phyloP scores from a whole-genome alignment of 768 basidiomycete species.

The Leccinum obscurum region DNA sequence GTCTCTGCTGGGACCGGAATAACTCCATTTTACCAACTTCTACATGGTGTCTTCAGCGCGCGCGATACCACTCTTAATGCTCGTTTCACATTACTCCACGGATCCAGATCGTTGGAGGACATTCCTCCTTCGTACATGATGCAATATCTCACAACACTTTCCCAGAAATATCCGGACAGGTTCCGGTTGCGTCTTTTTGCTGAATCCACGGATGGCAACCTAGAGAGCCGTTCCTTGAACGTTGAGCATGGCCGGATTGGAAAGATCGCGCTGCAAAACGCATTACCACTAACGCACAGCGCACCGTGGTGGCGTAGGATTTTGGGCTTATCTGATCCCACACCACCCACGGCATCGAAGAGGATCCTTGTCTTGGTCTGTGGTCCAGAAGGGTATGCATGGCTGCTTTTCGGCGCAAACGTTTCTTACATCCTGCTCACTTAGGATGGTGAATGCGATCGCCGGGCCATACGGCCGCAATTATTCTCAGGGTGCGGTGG shows the following conservation, averaged over 20 bases:
- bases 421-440: constrained; percentile 1
- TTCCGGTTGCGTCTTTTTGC: constrained; percentile 65
- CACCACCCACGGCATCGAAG: constrained; percentile 24
- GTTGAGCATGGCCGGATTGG: constrained; percentile 56
- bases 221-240: constrained; percentile 18
- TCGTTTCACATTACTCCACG: constrained; percentile 73
- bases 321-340: constrained; percentile 14
- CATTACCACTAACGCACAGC: constrained; percentile 34
- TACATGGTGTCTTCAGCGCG: constrained; percentile 51
- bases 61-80: constrained; percentile 36
- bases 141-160: constrained; percentile 48
- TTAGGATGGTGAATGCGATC: constrained; percentile 73
- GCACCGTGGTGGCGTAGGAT: constrained; percentile 33
- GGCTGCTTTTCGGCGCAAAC: background rate
- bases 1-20: constrained; percentile 89
- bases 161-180: constrained; percentile 51
- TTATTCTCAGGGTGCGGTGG: constrained; percentile 70
- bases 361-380: constrained; percentile 71
- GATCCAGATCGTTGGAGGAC: constrained; percentile 58
- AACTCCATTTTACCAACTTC: constrained; percentile 80
- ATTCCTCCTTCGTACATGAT: constrained; percentile 69
- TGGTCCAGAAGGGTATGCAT: constrained; percentile 77
- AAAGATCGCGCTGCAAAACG: constrained; percentile 46
- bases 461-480: constrained; percentile 78
- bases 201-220: constrained; percentile 39